Evolutionary conservation across 306 rosid genomes (phyloP).

Genomic region (Amphicarpaea edgeworthii): DNA sequence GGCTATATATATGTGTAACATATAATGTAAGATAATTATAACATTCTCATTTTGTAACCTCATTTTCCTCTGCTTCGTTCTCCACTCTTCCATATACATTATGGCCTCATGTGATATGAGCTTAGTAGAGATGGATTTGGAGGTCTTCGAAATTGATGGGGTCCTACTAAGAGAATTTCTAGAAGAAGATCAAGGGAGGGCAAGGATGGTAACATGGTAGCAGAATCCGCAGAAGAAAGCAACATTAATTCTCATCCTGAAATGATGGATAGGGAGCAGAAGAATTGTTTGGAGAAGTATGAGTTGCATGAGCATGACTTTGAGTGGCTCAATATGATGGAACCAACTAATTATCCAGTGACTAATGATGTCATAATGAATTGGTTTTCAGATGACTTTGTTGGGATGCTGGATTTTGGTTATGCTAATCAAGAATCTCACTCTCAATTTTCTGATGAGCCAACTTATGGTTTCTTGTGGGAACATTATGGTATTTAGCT

Average conservation of each 20-base stretch:
- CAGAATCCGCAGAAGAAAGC: slow-evolving; percentile 12
- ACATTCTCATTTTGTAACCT: slow-evolving; percentile 28
- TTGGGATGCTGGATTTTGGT: slow-evolving; percentile 53
- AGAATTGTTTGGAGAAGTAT: slow-evolving; percentile 32
- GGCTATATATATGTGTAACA: slow-evolving; percentile 2
- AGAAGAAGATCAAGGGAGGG: slow-evolving; percentile 58
- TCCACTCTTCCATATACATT: not conserved
- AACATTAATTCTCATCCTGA: not conserved
- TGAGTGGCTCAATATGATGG: slow-evolving; percentile 51
- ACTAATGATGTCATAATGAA: slow-evolving; percentile 45
- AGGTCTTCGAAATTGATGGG: slow-evolving; percentile 65
- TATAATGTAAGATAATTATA: slow-evolving; percentile 24
- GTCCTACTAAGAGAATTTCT: slow-evolving; percentile 67
- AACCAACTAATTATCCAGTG: slow-evolving; percentile 35
- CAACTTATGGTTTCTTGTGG: slow-evolving; percentile 57
- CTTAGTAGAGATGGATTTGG: slow-evolving; percentile 59
- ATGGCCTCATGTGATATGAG: slow-evolving; percentile 55
- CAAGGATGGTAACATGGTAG: slow-evolving; percentile 18
- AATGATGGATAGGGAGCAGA: not conserved
- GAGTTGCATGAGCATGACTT: slow-evolving; percentile 42
- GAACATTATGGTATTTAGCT: slow-evolving; percentile 41
- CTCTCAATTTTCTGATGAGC: slow-evolving; percentile 46
- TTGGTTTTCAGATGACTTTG: slow-evolving; percentile 56
- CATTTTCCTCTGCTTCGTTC: not conserved
- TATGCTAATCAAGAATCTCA: slow-evolving; percentile 48